These are phyloP conservation scores for Pyrenophora teres DNA, from an alignment of 2,329 filamentous ascomycete genomes.

Conservation along the genomic window DNA sequence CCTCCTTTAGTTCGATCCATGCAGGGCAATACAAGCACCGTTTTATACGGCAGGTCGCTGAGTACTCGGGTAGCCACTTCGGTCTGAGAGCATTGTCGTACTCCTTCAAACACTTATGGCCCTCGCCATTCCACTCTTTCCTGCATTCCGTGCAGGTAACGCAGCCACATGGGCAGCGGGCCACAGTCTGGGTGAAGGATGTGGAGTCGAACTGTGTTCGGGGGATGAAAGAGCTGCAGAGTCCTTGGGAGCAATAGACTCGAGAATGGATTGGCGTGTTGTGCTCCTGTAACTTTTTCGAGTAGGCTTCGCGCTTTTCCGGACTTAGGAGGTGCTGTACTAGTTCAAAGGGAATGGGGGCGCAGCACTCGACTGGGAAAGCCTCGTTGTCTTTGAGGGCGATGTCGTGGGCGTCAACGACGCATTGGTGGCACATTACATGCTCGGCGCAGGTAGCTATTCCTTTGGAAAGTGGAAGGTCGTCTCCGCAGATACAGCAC, in stretches of 20 bases:
- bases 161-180: slow-evolving; percentile 1
- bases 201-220: background rate
- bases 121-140: background rate
- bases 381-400: background rate
- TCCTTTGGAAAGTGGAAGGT: background rate
- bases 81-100: background rate
- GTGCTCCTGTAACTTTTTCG: background rate
- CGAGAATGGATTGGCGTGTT: background rate
- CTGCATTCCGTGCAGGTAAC: slow-evolving; percentile 12
- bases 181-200: background rate
- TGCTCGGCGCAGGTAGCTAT: slow-evolving; percentile 5
- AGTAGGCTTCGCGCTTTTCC: background rate
- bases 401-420: background rate
- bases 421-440: slow-evolving; percentile 8
- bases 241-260: slow-evolving; percentile 2
- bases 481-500: slow-evolving; percentile 4
- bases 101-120: background rate
- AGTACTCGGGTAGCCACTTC: slow-evolving; percentile 18
- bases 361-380: slow-evolving; percentile 6
- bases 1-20: slow-evolving; percentile 19
- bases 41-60: slow-evolving; percentile 14
- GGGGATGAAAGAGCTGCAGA: slow-evolving; percentile 1
- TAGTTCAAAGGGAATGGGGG: background rate
- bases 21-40: slow-evolving; percentile 14
- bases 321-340: slow-evolving; percentile 3